Evolutionary conservation across 768 basidiomycete species (phyloP).

Genomic region (Rickenella mellea): DNA sequence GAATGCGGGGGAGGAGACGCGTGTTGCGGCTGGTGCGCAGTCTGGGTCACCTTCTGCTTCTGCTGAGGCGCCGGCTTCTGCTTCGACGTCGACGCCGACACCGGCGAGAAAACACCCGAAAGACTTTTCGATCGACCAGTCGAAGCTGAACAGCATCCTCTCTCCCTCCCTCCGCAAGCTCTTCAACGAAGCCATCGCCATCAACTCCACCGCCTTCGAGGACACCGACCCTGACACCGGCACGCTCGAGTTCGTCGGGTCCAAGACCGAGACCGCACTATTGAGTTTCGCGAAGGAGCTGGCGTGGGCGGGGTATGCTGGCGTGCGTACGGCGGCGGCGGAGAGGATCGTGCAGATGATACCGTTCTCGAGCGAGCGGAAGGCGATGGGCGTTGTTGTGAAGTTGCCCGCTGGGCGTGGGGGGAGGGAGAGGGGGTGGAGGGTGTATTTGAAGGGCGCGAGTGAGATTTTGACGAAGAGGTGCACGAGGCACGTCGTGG

Average conservation of each 20-base stretch:
- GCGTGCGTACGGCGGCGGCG: constrained; percentile 47
- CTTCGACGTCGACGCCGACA: constrained; percentile 1
- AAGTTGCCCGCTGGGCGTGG: constrained; percentile 36
- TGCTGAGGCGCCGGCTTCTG: neutral
- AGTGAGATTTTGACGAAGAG: constrained; percentile 83
- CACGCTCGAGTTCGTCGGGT: constrained; percentile 65
- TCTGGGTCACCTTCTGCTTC: constrained; percentile 21
- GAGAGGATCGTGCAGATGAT: constrained; percentile 73
- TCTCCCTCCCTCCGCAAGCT: constrained; percentile 50
- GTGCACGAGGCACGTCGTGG: constrained; percentile 67
- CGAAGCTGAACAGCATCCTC: constrained; percentile 55
- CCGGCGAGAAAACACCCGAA: constrained; percentile 34
- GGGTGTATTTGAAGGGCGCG: constrained; percentile 87
- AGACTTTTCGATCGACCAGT: constrained; percentile 86
- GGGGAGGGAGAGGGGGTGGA: no score
- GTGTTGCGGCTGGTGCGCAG: constrained; percentile 9
- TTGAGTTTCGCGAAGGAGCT: constrained; percentile 77
- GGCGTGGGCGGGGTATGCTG: constrained; percentile 64
- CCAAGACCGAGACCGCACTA: constrained; percentile 92
- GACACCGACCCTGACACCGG: constrained; percentile 57
- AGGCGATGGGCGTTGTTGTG: constrained; percentile 91
- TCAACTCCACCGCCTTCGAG: constrained; percentile 95
- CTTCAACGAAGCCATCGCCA: constrained; percentile 77
- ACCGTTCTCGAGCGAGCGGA: constrained; percentile 89
- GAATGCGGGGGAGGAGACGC: constrained; percentile 53